phyloP scores from a whole-genome alignment of 805 yeast species.

The Ogataea ramenticola region DNA sequence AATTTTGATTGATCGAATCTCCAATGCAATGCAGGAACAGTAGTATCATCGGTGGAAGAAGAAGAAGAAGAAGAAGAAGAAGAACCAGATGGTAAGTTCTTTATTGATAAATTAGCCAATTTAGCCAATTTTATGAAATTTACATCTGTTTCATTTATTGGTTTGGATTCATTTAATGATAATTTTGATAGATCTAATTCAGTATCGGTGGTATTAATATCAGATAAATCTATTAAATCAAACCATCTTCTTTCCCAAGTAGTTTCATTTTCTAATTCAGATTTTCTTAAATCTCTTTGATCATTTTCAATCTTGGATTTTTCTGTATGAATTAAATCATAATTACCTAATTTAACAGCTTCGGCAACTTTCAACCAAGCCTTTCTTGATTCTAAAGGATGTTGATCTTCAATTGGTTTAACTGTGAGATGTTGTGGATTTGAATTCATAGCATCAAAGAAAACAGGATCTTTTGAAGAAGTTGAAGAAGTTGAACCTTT shows the following conservation, averaged over 20 bases:
- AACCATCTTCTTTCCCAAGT: conserved; percentile 86
- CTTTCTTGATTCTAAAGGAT: conserved; percentile 71
- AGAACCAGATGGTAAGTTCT: conserved; percentile 65
- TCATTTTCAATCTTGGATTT: conserved; percentile 75
- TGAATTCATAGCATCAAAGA: conserved; percentile 53
- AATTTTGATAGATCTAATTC: conserved; percentile 5
- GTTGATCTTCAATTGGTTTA: conserved; percentile 77
- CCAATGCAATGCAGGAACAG: conserved; percentile 55
- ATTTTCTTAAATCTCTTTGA: conserved; percentile 75
- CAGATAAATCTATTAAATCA: conserved; percentile 31
- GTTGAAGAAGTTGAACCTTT: conserved; percentile 43
- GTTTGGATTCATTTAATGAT: conserved; percentile 2
- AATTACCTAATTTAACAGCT: conserved; percentile 73
- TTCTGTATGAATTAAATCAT: conserved; percentile 63
- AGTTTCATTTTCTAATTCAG: conserved; percentile 57
- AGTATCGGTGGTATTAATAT: conserved; percentile 18
- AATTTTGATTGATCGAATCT: conserved; percentile 51
- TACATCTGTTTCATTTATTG: conserved; percentile 20
- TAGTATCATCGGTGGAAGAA: conserved; percentile 21
- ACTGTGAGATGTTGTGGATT: conserved; percentile 55
- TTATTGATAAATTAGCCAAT: conserved; percentile 49
- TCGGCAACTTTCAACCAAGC: conserved; percentile 91
- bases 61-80: not conserved
- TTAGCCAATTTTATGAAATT: conserved; percentile 34
- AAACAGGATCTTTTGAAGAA: conserved; percentile 40